Evolutionary conservation across 768 basidiomycete species (phyloP), one percentile per base, ranked within the genome.

Genomic region (Agaricus subrufescens): DNA sequence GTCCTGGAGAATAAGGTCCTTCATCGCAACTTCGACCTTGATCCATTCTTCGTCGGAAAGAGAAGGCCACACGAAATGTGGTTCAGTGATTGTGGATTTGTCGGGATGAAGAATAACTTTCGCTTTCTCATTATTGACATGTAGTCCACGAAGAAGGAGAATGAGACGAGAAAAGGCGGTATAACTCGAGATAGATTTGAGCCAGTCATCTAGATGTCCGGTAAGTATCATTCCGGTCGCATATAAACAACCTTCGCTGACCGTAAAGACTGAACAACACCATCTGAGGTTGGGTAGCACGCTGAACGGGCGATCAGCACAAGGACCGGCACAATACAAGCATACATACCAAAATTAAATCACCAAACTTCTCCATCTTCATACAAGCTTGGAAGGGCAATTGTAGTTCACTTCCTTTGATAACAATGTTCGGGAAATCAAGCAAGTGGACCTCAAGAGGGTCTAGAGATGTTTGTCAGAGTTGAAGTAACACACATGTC

Each of bases 321-420:
- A 40, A 52, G 55, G 2, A 44, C 43, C 34, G 53, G 39, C 42
- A 44, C 2, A 39, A 29, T 14, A 8, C 34, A 56, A 19, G 31
- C 79, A 52, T 66, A 86, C 34, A 50, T 66, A 87, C 87, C 69
- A 98, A 70, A 61, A 98, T 98, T 59, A 99, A 77, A 69, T 99
- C 97, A 75, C 97, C 97, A 63, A 99, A 98, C 73, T 98, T 98
- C 82, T 99, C 97, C 89, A 98, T 95, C 79, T 98, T 98, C 92
- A 99, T 94, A 64, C 94, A 96, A 14, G 97, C 96, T 73, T 98
- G 96, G 94, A 99, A 99, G 0, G 97, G 97, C 56, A 98, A 76
- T 65, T 99, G 97, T 47, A 99, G 77, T 70, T 99, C 97, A 62
- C 91, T 94, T 56, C 97, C 97, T 75, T 98, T 98, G 79, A 99